phyloP scores from a whole-genome alignment of 129 eudicot species.

The Arctium lappa region DNA sequence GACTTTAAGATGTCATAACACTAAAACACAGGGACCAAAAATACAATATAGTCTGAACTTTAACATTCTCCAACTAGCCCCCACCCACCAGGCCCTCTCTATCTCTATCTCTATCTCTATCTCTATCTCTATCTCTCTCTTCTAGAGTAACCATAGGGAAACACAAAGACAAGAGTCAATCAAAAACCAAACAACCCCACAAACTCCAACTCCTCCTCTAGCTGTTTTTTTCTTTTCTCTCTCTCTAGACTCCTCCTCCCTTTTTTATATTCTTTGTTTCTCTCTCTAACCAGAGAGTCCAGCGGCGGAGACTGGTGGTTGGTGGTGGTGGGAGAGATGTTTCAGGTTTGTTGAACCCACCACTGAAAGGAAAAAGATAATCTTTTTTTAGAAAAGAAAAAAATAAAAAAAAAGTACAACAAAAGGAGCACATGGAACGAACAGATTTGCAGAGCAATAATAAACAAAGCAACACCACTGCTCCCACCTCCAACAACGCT shows the following conservation, averaged over 20 bases:
- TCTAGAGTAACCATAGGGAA: conserved; percentile 28
- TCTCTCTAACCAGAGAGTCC: conserved; percentile 11
- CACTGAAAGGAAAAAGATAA: conserved; percentile 17
- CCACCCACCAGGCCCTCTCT: conserved; percentile 15
- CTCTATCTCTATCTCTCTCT: background rate
- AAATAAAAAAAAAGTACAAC: conserved; percentile 19
- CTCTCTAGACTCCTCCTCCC: conserved; percentile 39
- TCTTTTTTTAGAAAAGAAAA: conserved; percentile 21
- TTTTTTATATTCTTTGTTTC: conserved; percentile 21
- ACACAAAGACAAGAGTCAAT: conserved; percentile 55
- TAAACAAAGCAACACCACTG: conserved; percentile 27
- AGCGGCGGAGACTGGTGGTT: conserved; percentile 26
- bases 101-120: background rate
- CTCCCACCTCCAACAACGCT: conserved; percentile 10
- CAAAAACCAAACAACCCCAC: conserved; percentile 46
- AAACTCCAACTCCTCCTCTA: conserved; percentile 41
- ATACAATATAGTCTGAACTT: background rate
- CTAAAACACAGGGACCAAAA: background rate
- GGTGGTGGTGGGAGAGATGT: conserved; percentile 41
- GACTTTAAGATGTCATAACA: background rate
- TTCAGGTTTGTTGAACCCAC: conserved; percentile 56
- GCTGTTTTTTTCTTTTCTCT: conserved; percentile 27
- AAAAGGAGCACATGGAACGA: conserved; percentile 52
- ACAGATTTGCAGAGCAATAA: conserved; percentile 52
- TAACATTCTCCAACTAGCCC: conserved; percentile 23